Evolutionary conservation across 441 rosid genomes (phyloP).

Genomic region (Arabidopsis hybrid): DNA sequence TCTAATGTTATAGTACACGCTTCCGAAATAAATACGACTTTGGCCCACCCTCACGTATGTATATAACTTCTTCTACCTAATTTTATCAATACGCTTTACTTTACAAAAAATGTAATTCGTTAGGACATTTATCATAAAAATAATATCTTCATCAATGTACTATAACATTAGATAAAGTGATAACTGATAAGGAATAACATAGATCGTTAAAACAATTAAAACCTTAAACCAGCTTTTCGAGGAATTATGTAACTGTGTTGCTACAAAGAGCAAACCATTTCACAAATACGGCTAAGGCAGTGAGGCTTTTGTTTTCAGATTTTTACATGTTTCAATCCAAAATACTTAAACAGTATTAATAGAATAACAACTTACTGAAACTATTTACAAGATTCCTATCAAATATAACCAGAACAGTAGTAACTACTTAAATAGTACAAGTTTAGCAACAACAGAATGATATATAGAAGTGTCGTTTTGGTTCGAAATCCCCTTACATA

Average conservation of each 20-base stretch:
- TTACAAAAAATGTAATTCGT: background rate
- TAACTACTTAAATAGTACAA: background rate
- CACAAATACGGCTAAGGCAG: background rate
- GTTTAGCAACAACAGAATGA: background rate
- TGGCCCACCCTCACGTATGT: constrained; percentile 6
- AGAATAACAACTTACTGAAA: background rate
- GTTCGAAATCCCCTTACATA: background rate
- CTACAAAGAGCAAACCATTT: background rate
- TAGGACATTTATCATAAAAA: background rate
- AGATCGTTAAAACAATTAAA: background rate
- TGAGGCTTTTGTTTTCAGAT: background rate
- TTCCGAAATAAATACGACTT: background rate
- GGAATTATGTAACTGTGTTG: background rate
- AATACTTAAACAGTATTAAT: too few species aligned
- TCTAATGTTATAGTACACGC: background rate
- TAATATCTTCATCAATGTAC: background rate
- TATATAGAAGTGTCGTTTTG: background rate
- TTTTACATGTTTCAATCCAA: background rate
- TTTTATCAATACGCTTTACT: background rate
- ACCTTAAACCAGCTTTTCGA: background rate
- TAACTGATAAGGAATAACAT: background rate
- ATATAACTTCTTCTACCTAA: background rate
- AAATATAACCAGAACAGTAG: background rate
- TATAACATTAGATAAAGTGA: background rate
- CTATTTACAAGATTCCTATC: background rate